Conservation (phyloP, 2,329 filamentous ascomycete genomes). For the Cladosporium sp. region DNA sequence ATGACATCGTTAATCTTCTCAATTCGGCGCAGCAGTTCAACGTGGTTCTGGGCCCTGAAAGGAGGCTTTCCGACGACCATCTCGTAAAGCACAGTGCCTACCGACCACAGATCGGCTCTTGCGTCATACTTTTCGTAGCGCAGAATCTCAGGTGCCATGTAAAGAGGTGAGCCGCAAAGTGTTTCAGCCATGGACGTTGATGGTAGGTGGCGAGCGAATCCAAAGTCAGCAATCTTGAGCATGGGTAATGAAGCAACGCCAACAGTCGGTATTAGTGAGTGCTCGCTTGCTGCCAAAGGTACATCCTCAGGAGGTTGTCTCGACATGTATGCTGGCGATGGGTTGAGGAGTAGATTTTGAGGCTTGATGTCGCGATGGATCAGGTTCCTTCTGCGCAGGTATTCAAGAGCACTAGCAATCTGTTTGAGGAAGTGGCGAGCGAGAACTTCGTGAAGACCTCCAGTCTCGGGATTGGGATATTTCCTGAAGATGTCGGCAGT, state of each 20-base stretch:
- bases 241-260: slow-evolving; percentile 86
- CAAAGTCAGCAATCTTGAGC: slow-evolving; percentile 97
- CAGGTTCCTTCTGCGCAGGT: slow-evolving; percentile 79
- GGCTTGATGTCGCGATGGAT: slow-evolving; percentile 98
- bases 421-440: slow-evolving; percentile 96
- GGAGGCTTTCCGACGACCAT: slow-evolving; percentile 91
- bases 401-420: slow-evolving; percentile 85
- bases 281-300: slow-evolving; percentile 75
- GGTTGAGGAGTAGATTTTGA: slow-evolving; percentile 89
- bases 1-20: slow-evolving; percentile 85
- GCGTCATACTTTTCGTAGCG: slow-evolving; percentile 97
- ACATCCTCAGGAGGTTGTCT: slow-evolving; percentile 61
- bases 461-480: slow-evolving; percentile 79
- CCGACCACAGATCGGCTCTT: slow-evolving; percentile 96
- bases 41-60: slow-evolving; percentile 89
- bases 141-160: slow-evolving; percentile 98
- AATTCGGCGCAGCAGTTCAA: slow-evolving; percentile 89
- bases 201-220: slow-evolving; percentile 91
- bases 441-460: slow-evolving; percentile 94
- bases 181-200: slow-evolving; percentile 92
- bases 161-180: slow-evolving; percentile 91
- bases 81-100: slow-evolving; percentile 92
- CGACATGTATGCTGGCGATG: slow-evolving; percentile 71
- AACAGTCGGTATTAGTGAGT: slow-evolving; percentile 76
- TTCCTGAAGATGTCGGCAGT: slow-evolving; percentile 89